These are phyloP conservation scores for Sinapis alba DNA, from an alignment of 441 rosid species.

Conservation along the genomic window DNA sequence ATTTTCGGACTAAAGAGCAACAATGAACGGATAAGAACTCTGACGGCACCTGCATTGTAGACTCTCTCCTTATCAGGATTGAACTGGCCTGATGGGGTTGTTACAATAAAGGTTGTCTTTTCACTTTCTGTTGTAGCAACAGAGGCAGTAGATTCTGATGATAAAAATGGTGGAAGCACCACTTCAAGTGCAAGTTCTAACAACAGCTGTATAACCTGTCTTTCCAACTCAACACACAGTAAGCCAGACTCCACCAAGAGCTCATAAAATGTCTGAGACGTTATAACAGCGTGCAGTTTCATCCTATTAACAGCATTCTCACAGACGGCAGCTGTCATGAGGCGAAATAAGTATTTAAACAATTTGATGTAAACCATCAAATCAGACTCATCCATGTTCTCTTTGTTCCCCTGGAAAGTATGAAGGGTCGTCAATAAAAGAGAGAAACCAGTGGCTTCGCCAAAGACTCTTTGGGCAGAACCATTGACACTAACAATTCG, in stretches of 20 bases:
- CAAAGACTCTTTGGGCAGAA: constrained; percentile 92
- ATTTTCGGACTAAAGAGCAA: constrained; percentile 96
- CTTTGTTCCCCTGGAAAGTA: constrained; percentile 78
- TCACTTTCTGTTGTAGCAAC: constrained; percentile 57
- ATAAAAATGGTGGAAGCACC: constrained; percentile 85
- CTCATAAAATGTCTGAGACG: constrained; percentile 94
- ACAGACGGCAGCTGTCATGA: constrained; percentile 87
- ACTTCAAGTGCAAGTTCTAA: constrained; percentile 98
- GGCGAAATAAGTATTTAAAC: constrained; percentile 89
- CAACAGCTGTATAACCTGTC: constrained; percentile 91
- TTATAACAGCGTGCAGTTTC: constrained; percentile 80
- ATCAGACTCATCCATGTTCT: constrained; percentile 59
- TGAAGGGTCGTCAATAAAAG: constrained; percentile 95
- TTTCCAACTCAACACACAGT: constrained; percentile 94
- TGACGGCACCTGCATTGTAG: constrained; percentile 89
- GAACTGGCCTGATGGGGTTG: constrained; percentile 68
- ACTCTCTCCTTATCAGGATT: constrained; percentile 86
- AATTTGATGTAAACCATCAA: constrained; percentile 63
- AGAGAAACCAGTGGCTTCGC: constrained; percentile 99
- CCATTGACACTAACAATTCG: constrained; percentile 87
- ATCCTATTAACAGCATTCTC: constrained; percentile 85
- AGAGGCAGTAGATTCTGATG: constrained; percentile 56
- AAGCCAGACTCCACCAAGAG: constrained; percentile 95
- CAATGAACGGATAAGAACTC: constrained; percentile 86
- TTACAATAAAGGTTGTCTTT: constrained; percentile 54